Base-by-base conservation (phyloP, 768 basidiomycete genomes). In the Dioszegia aurantiaca region DNA sequence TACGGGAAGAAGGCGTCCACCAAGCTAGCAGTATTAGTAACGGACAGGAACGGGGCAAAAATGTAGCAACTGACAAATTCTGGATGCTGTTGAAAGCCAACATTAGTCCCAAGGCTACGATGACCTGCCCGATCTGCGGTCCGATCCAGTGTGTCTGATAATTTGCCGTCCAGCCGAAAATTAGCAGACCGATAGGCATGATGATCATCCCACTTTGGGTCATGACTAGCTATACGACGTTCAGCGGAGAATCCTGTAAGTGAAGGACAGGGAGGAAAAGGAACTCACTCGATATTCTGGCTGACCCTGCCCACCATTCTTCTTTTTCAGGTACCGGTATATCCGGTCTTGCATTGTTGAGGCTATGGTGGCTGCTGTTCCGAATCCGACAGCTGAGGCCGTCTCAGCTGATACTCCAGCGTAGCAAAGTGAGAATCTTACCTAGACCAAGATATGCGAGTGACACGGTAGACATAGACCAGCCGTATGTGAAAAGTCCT, bases 1-100 rank as follows among this genome's bases (percentile, higher is more conserved):
- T 67, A 74, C n/a, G 72, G 72, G 55, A 65, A 69, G 60, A 74
- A 74, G 36, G 68, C 68, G 41, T 74, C 72, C 1, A 74, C 72
- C n/a, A 74, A 44, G 52, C 69, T 71, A 40, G 44, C 26, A 28
- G 28, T 16, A 30, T 46, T 30, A 55, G 33, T 27, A 23, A 26
- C 12, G 21, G 12, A n/a, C 10, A 11, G 40, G 21, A 41, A 27
- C 24, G 12, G 16, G 3, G 28, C 33, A 31, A 1, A 33, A 36
- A 14, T 2, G 31, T 3, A 21, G 45, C 21, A 17, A 62, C 68
- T 47, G 24, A 71, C 69, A 68, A 74, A 37, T 66, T 68, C 48
- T 74, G 72, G 14, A 74, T 61, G 41, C 59, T 60, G 45, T 74
- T 71, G 63, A 71, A 74, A 21, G 70, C 68, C 33, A 74, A 37